Evolutionary conservation across 345 rosid genomes (phyloP).

Genomic region (Acer saccharum): DNA sequence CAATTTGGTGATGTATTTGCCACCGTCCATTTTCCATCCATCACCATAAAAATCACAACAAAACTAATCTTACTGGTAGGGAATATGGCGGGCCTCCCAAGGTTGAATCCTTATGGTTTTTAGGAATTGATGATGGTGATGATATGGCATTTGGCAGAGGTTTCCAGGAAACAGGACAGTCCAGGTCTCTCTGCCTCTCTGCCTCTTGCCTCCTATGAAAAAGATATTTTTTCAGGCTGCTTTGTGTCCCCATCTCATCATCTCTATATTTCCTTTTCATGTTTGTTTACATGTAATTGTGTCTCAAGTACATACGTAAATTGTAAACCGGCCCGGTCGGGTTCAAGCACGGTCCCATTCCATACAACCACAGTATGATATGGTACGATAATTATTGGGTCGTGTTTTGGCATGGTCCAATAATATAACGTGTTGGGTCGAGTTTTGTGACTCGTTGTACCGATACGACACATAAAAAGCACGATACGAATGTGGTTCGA

Average conservation of each 20-base stretch:
- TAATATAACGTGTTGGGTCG: too few species aligned
- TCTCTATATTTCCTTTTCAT: slow-evolving; percentile 10
- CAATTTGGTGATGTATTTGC: neutral
- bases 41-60: neutral
- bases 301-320: too few species aligned
- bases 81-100: neutral
- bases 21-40: neutral
- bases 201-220: neutral
- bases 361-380: too few species aligned
- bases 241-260: slow-evolving; percentile 15
- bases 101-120: neutral
- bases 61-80: neutral
- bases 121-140: too few species aligned
- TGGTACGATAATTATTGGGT: too few species aligned
- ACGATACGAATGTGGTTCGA: too few species aligned
- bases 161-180: neutral
- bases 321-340: too few species aligned
- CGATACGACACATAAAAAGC: too few species aligned
- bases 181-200: neutral
- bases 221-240: neutral
- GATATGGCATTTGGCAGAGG: neutral
- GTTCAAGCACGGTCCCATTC: too few species aligned
- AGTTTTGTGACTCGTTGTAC: too few species aligned
- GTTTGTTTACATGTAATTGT: too few species aligned
- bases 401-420: too few species aligned